Conservation (phyloP, 495 filamentous ascomycete genomes). For the Penicillium simplicissimum region DNA sequence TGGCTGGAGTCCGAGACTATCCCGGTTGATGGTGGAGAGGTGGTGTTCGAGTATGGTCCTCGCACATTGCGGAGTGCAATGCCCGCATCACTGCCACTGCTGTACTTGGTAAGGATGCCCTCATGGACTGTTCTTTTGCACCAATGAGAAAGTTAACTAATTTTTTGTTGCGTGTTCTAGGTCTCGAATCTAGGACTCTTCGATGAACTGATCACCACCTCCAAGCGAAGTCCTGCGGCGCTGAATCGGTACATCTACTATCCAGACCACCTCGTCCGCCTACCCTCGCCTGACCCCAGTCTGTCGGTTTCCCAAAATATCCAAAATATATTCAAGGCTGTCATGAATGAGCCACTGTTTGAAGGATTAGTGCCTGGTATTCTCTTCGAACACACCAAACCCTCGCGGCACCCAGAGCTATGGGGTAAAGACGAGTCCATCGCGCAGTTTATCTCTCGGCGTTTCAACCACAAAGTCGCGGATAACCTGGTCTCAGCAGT, state of each 20-base stretch:
- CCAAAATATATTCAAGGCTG: conserved; percentile 21
- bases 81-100: conserved; percentile 47
- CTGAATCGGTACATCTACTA: conserved; percentile 86
- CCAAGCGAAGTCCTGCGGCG: conserved; percentile 49
- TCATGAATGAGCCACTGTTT: conserved; percentile 66
- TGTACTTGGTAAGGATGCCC: conserved; percentile 54
- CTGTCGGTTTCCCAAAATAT: conserved; percentile 27
- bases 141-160: not conserved
- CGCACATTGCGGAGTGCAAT: conserved; percentile 66
- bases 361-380: conserved; percentile 44
- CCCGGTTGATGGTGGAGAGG: conserved; percentile 57
- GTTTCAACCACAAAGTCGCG: conserved; percentile 57
- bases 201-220: conserved; percentile 60
- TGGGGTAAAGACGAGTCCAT: conserved; percentile 66
- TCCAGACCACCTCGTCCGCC: conserved; percentile 77
- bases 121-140: not conserved
- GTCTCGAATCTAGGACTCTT: conserved; percentile 61
- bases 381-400: conserved; percentile 40
- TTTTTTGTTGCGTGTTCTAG: conserved; percentile 41
- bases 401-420: conserved; percentile 22
- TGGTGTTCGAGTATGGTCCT: conserved; percentile 84
- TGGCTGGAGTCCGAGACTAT: conserved; percentile 75
- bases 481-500: conserved; percentile 77
- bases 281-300: conserved; percentile 52
- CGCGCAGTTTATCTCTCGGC: conserved; percentile 62